A percentile compares a stretch with the other conserved stretches of the same genome.
Conservation (phyloP, 768 basidiomycete genomes). For the Mycena maculata region DNA sequence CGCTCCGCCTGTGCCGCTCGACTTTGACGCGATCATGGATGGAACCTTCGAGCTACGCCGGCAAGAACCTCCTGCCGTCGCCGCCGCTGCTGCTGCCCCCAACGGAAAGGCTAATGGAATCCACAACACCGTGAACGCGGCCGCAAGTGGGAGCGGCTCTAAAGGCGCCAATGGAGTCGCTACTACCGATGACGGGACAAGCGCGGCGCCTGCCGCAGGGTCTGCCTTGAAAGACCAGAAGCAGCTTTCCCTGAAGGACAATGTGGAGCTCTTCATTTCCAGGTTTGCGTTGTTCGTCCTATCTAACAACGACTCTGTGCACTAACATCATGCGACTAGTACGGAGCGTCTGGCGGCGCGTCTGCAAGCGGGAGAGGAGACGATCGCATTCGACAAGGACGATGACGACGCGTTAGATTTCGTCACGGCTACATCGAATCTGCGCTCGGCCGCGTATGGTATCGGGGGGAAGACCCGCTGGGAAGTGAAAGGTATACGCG, state of each 20-base stretch:
- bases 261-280: constrained; percentile 82
- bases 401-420: constrained; percentile 98
- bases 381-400: constrained; percentile 95
- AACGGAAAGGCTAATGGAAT: constrained; percentile 28
- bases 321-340: constrained; percentile 55
- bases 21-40: constrained; percentile 79
- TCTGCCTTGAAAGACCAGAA: constrained; percentile 83
- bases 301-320: neutral
- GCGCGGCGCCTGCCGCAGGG: constrained; percentile 16
- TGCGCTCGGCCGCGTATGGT: constrained; percentile 90
- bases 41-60: constrained; percentile 65
- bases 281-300: constrained; percentile 62
- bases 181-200: constrained; percentile 25
- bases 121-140: constrained; percentile 40
- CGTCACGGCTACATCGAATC: constrained; percentile 93
- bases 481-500: constrained; percentile 88
- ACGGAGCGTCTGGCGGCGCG: constrained; percentile 83
- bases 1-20: constrained; percentile 86
- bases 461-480: constrained; percentile 92
- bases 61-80: constrained; percentile 36
- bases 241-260: constrained; percentile 81
- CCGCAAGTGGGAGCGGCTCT: constrained; percentile 37
- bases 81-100: constrained; percentile 10
- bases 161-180: constrained; percentile 44
- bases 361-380: constrained; percentile 72